Base-by-base conservation (phyloP, 192 early-diverging fungal species). In the Paraglomus brasilianum region DNA sequence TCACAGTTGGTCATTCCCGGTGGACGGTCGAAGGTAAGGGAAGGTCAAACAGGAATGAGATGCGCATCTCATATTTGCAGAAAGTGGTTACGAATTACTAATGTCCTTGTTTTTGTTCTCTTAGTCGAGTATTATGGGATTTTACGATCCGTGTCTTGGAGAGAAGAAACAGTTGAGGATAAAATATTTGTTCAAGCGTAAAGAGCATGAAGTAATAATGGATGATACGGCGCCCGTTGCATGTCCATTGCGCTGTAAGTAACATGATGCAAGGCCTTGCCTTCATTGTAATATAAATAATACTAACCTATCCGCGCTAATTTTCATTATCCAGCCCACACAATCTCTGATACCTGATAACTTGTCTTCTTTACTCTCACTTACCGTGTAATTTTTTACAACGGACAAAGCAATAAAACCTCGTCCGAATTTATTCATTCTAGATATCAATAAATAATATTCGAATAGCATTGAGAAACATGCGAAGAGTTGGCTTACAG, bases 111-210 rank as follows among this genome's bases (percentile, higher is more conserved):
- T 56, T 43, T 67, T 41, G 56, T 74, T 44, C 48, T 55, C 9
- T 43, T 55, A 92, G 89, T 81, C 86, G 22, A 89, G 91, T 67
- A 81, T 98, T 67, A 81, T 93, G 40, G 96, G 96, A 4, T 98
- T 98, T 76, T 97, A 93, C 69, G 95, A 98, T 76, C 95, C 96
- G 24, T 94, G 93, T 71, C 86, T 96, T 63, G 95, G 94, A 42
- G 89, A 89, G 61, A 71, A 75, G 17, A 98, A 98, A 76, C 81
- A 85, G 60, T 80, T 98, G 59, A 86, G 82, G 63, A 88, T 98
- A 60, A 88, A 82, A 52, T 98, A 98, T 70, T 77, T 78, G 66
- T 98, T 96, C 80, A 81, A 86, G 62, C 86, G 88, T 62, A 82
- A 82, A 60, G 56, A 92, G 49, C 96, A 98, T 74, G 84, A 90